phyloP scores from a whole-genome alignment of 1,284 basidiomycete species.

The Inonotus hispidus region DNA sequence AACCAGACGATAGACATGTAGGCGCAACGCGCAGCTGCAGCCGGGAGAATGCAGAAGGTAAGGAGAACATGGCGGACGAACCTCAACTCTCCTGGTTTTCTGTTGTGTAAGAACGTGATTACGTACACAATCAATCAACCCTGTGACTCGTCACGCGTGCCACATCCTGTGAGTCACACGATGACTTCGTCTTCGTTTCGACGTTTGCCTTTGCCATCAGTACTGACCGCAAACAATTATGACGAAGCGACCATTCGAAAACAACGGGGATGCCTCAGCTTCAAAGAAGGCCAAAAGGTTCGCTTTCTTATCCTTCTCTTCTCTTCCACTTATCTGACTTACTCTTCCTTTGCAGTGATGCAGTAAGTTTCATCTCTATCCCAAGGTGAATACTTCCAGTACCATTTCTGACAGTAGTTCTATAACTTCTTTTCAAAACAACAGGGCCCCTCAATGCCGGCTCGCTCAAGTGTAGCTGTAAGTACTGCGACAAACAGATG shows the following conservation, averaged over 20 bases:
- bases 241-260: constrained; percentile 17
- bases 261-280: constrained; percentile 36
- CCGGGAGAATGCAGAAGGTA: constrained; percentile 13
- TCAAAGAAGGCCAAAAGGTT: constrained; percentile 71
- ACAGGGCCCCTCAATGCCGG: constrained; percentile 52
- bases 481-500: constrained; percentile 25
- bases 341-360: constrained; percentile 43
- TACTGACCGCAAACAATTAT: not conserved
- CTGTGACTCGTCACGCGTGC: not conserved
- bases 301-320: constrained; percentile 20
- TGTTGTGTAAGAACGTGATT: not conserved
- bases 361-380: constrained; percentile 52
- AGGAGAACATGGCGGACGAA: constrained; percentile 15
- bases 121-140: not conserved
- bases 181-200: too few species aligned
- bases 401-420: constrained; percentile 50
- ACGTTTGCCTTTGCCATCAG: too few species aligned
- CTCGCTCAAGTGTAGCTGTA: constrained; percentile 36
- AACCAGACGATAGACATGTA: not conserved
- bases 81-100: too few species aligned
- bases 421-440: constrained; percentile 59
- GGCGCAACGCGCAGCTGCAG: constrained; percentile 7
- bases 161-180: not conserved
- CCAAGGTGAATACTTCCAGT: constrained; percentile 68
- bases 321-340: constrained; percentile 12